These are phyloP conservation scores for Isabelozyma rhagii DNA, from an alignment of 805 yeast genomes.

Conservation along the genomic window DNA sequence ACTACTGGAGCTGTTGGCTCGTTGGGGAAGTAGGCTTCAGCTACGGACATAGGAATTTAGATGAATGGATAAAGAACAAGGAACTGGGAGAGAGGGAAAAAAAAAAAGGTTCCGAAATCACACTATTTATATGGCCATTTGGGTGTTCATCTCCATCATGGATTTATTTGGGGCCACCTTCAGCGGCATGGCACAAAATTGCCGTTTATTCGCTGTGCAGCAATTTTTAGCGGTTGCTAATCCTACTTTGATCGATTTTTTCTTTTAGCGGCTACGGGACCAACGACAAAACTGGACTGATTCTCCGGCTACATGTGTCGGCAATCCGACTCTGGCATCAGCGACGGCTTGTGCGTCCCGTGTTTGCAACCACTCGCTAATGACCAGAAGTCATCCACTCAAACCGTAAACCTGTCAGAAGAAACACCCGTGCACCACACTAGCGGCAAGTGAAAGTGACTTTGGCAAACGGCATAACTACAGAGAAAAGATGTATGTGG, in stretches of 20 bases:
- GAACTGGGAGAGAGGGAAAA: not conserved
- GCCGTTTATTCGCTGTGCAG: not conserved
- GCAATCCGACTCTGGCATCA: too few relatives aligned
- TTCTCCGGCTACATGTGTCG: too few relatives aligned
- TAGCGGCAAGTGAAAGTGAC: too few relatives aligned
- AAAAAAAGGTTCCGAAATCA: not conserved
- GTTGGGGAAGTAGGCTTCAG: conserved; percentile 63
- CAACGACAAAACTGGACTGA: not conserved
- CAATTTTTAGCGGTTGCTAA: not conserved
- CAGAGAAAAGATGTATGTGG: too few relatives aligned
- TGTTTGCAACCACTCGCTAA: too few relatives aligned
- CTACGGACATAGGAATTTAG: conserved; percentile 31
- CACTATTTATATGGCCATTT: not conserved
- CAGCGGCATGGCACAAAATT: not conserved
- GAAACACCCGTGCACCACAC: not conserved
- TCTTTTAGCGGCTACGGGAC: not conserved
- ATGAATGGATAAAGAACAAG: not conserved
- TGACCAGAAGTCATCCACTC: too few relatives aligned
- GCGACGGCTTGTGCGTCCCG: too few relatives aligned
- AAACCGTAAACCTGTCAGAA: not conserved
- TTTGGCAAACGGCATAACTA: too few relatives aligned
- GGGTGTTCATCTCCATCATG: not conserved
- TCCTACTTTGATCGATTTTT: too few relatives aligned
- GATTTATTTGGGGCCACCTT: too few relatives aligned
- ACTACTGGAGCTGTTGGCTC: conserved; percentile 77